Evolutionary conservation across 768 basidiomycete species (phyloP), one percentile per base, ranked within the genome.

Genomic region (Strobilomyces confusus): DNA sequence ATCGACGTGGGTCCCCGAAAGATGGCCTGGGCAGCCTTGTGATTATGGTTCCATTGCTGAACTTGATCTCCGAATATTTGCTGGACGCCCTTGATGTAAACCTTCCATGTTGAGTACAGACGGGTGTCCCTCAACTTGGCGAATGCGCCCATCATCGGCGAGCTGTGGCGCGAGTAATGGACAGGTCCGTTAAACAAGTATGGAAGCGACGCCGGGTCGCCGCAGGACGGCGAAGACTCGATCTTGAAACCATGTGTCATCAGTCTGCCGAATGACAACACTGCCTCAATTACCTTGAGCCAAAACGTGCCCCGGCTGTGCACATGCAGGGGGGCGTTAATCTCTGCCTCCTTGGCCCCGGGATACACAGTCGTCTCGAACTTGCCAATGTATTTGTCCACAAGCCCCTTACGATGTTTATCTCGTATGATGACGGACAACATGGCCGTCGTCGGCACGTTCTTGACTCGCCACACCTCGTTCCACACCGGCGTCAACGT

Each of bases 91-190:
- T 76, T 76, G 64, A 89, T 72, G 60, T 81, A 84, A 58, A 83
- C 48, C 64, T 89, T 89, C 89, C 89, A 91, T 1, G 89, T 91
- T 34, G 85, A 83, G 63, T 89, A 90, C 22, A 88, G 72, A 0
- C 85, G 80, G 0, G 73, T 75, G 55, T 82, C 80, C 61, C 82
- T 77, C 49, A 84, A 66, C 54, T 81, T 80, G 17, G 86, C 84
- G 30, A 89, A 68, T 5, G 69, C 72, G 25, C 88, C 89, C 40
- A 87, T 76, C 0, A 82, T 83, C 0, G 87, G 87, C 4, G 86
- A 89, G 68, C 73, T 80, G 63, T 91, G 87, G 5, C 79, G 74
- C 13, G 87, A 83, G 67, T 76, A 90, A 46, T 84, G 84, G 49
- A 87, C 75, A 26, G 87, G 88, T 0, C 89, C 87, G 57, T 85